Base-by-base conservation (phyloP, 495 filamentous ascomycete genomes). In the Annulohypoxylon stygium region DNA sequence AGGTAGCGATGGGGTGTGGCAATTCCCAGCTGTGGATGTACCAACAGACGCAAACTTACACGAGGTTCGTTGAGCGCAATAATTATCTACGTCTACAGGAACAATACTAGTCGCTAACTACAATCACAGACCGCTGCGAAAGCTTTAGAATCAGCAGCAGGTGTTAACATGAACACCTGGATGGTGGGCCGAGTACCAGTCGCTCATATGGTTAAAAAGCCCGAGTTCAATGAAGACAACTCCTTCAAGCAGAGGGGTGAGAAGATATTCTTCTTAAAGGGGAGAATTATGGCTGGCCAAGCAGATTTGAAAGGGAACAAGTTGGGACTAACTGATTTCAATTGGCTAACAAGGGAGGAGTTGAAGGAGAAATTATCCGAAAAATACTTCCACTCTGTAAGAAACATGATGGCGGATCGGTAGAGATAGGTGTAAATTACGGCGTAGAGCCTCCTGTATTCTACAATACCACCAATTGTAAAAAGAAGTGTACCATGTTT, bases 91-190 rank as follows among this genome's bases (percentile, higher is more conserved):
- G 10, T n/a, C 33, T 36, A 18, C 9, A 16, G 63, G 2, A 23
- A 36, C 18, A n/a, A 54, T 14, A 9, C 25, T 6, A 41, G 34
- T 43, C 16, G 59, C 72, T 76, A 65, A 74, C 30, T 9, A 16
- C 61, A 12, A 43, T 26, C 41, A 51, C 75, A 99, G 97, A 92
- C 92, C 34, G 95, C 95, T 50, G 88, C 91, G 70, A 89, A 94
- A 55, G 88, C 92, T 67, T 86, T 98, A 4, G 80, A 87, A 50
- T 88, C 94, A 71, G 83, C 93, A 11, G 93, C 89, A 11, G 96
- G 96, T 67, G 80, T 92, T 33, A 97, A 99, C 86, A 98, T 99
- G 95, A 98, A 98, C 85, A 98, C 94, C 66, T 99, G 97, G 95
- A 87, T 98, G 74, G 92, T 98, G 67, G 96, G 95, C 67, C 93